Conservation (phyloP, 306 rosid species). For the Vigna radiata region DNA sequence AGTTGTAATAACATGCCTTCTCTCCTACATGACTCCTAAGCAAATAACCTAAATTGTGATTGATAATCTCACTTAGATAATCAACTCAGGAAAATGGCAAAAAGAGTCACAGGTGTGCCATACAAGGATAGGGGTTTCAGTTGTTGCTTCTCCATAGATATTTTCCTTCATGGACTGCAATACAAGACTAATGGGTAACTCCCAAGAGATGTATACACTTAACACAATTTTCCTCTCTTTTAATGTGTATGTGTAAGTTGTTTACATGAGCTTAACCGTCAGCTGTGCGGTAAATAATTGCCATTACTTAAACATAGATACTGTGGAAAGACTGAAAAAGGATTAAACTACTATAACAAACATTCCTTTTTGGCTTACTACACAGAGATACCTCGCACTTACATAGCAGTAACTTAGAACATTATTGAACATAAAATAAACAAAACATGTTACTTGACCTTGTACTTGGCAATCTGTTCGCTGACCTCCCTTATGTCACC, state of each 20-base stretch:
- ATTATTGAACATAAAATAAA: neutral
- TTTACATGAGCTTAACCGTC: neutral
- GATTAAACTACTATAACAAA: conserved; percentile 11
- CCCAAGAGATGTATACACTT: neutral
- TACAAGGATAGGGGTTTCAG: neutral
- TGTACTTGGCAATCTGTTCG: conserved; percentile 71
- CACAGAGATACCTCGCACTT: neutral
- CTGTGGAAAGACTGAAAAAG: neutral
- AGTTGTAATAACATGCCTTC: neutral
- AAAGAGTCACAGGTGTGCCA: neutral
- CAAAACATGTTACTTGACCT: conserved; percentile 51
- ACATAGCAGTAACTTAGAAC: neutral
- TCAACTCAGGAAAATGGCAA: neutral
- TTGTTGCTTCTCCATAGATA: neutral
- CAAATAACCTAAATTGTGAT: neutral
- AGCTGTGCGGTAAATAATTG: neutral
- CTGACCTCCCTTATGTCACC: conserved; percentile 62
- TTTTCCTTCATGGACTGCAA: neutral
- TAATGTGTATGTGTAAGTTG: neutral
- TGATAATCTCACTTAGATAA: neutral
- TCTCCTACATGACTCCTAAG: neutral
- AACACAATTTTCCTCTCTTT: neutral
- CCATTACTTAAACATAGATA: neutral
- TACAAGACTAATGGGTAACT: neutral
- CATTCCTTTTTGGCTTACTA: neutral